phyloP scores from a whole-genome alignment of 176 grass and related monocot genomes.

The Miscanthus lutarioriparius region DNA sequence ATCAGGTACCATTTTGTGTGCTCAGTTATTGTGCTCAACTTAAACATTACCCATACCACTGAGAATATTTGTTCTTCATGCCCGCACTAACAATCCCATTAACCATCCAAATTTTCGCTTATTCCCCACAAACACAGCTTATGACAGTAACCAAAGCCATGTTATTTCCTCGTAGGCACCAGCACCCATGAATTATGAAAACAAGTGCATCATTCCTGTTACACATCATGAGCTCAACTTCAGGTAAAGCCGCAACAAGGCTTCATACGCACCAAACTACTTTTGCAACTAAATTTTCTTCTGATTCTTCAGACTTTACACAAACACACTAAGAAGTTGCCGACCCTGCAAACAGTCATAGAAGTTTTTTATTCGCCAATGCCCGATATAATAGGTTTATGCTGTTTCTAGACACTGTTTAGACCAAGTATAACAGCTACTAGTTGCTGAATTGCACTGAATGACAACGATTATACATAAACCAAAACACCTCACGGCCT shows the following conservation, averaged over 20 bases:
- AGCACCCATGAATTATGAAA: not conserved
- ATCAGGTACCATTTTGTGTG: not conserved
- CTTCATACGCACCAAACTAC: not conserved
- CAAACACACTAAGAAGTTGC: not conserved
- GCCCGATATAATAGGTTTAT: not conserved
- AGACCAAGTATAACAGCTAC: slow-evolving; percentile 13
- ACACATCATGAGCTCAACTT: not conserved
- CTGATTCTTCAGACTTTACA: not conserved
- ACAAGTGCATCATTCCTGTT: not conserved
- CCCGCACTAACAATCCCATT: not conserved
- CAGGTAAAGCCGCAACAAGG: not conserved
- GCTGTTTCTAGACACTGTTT: slow-evolving; percentile 14
- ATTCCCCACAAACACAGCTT: not conserved
- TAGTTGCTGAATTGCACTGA: slow-evolving; percentile 20
- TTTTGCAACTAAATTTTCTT: not conserved
- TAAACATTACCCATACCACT: not conserved
- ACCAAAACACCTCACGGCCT: slow-evolving; percentile 20
- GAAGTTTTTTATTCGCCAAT: not conserved
- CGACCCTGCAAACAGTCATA: not conserved
- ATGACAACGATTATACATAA: not conserved
- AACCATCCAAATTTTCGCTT: not conserved
- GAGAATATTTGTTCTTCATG: not conserved
- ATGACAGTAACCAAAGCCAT: not conserved
- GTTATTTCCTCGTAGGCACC: not conserved
- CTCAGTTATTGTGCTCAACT: not conserved